Base-by-base conservation (phyloP, 176 grass and related monocot species). In the Hsuehochloa calcarea region DNA sequence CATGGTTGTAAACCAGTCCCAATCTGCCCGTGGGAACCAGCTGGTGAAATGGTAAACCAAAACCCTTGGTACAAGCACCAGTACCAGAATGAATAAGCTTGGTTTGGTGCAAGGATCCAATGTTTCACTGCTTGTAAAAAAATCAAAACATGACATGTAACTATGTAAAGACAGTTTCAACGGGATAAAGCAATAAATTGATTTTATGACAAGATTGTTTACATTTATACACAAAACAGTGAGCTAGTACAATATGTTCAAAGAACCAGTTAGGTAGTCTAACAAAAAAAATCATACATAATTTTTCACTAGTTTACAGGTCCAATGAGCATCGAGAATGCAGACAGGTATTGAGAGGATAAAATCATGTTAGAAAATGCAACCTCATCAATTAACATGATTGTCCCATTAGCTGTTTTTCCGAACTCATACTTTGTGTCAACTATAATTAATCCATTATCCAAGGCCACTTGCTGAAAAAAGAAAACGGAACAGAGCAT, bases 371-470 rank as follows among this genome's bases (percentile, higher is more conserved):
- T 5, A 84, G 25, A 82, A 45, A 81, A 59, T 37, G 40, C 27
- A 73, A 98, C 96, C 96, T 98, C 96, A 88, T 98, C 93, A 66
- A 98, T 90, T 79, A 98, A 90, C 83, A 98, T 60, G 25, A 98
- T 90, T 60, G 87, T 94, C 63, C 96, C 96, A 79, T 95, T 93
- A 82, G 65, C 58, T 87, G 88, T 77, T 83, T 98, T 98, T 55
- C 96, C 93, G 58, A 98, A 98, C 79, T 98, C 96, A 87, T 98
- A 98, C 69, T 98, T 98, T 68, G 93, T 98, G 74, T 95, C 96
- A 74, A 95, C 93, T 64, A 98, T 78, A 87, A 95, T 82, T 26
- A 98, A 85, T 74, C 91, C 93, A 91, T 95, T 93, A 81, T 95
- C 74, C 60, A 88, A 76, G 40, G 93, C 93, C 68, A 98, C 89